Conservation (phyloP, 192 early-diverging fungal species). For the Phycomyces nitens region DNA sequence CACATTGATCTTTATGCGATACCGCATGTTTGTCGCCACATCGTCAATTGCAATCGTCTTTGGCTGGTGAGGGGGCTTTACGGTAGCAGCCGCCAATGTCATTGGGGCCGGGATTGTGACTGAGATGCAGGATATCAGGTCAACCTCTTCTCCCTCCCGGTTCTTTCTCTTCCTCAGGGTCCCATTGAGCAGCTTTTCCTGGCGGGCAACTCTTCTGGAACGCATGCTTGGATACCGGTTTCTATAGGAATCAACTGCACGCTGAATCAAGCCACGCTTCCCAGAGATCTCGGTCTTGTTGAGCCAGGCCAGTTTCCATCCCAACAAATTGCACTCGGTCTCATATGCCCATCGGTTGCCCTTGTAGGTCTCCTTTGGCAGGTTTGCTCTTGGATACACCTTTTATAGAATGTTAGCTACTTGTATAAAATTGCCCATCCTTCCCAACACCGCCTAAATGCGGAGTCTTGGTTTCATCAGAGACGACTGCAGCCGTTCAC, state of each 20-base stretch:
- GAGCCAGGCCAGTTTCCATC: slow-evolving; percentile 80
- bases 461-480: not conserved
- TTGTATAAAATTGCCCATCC: too few relatives aligned
- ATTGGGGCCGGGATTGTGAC: not conserved
- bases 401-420: too few relatives aligned
- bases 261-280: slow-evolving; percentile 75
- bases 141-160: slow-evolving; percentile 18
- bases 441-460: not conserved
- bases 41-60: slow-evolving; percentile 26
- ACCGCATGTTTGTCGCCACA: slow-evolving; percentile 7
- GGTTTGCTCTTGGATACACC: slow-evolving; percentile 76
- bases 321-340: slow-evolving; percentile 78
- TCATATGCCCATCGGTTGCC: slow-evolving; percentile 87
- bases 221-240: slow-evolving; percentile 67
- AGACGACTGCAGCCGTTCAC: not conserved
- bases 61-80: slow-evolving; percentile 17
- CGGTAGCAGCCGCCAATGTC: not conserved
- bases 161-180: slow-evolving; percentile 48
- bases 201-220: slow-evolving; percentile 68
- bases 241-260: slow-evolving; percentile 79
- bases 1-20: slow-evolving; percentile 25
- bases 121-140: not conserved
- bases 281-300: slow-evolving; percentile 64
- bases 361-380: slow-evolving; percentile 55
- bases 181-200: slow-evolving; percentile 64